Evolutionary conservation across 2,329 filamentous ascomycete species (phyloP).

Genomic region (Xylariaceae sp.): DNA sequence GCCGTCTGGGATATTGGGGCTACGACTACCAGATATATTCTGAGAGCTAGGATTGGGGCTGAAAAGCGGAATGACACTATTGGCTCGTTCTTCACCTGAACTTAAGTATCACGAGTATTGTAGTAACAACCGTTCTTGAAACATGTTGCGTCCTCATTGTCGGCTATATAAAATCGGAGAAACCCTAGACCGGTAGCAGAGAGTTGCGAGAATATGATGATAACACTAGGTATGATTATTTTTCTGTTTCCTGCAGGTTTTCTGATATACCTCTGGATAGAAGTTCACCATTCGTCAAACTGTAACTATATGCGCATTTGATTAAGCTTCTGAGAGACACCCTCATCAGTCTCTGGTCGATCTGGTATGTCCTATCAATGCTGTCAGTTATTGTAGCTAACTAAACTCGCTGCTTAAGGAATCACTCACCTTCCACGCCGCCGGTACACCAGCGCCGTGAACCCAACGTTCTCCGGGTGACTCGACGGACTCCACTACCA

Average conservation of each 20-base stretch:
- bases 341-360: not conserved
- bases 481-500: constrained; percentile 66
- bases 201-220: too few relatives aligned
- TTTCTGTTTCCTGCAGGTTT: not conserved
- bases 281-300: not conserved
- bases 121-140: too few relatives aligned
- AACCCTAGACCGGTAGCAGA: not conserved
- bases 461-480: constrained; percentile 59
- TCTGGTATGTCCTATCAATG: constrained; percentile 1
- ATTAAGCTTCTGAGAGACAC: constrained; percentile 15
- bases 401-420: not conserved
- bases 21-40: too few relatives aligned
- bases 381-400: not conserved
- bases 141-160: too few relatives aligned
- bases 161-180: too few relatives aligned
- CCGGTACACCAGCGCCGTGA: constrained; percentile 62
- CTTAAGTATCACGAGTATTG: too few relatives aligned
- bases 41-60: too few relatives aligned
- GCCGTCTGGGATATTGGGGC: too few relatives aligned
- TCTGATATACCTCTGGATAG: not conserved
- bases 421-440: constrained; percentile 61
- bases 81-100: too few relatives aligned
- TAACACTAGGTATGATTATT: too few relatives aligned
- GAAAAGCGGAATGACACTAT: too few relatives aligned
- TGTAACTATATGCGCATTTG: constrained; percentile 7